Evolutionary conservation across 2,329 filamentous ascomycete species (phyloP).

Genomic region (Hymenoscyphus fraxineus): DNA sequence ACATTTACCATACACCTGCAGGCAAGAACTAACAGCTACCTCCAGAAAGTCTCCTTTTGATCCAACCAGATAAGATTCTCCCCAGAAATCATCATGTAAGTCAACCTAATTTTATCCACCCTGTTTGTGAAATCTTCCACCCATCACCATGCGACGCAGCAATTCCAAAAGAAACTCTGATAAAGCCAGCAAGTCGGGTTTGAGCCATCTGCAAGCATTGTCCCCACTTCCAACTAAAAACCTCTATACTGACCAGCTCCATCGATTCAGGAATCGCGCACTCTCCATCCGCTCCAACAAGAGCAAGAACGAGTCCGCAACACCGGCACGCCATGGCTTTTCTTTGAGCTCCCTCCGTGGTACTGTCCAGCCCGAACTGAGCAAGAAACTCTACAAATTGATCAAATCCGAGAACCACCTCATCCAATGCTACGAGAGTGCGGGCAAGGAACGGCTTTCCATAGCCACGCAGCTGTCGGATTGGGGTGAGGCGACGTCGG

Average conservation of each 20-base stretch:
- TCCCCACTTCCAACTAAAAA: neutral
- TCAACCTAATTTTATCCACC: constrained; percentile 9
- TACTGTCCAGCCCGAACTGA: constrained; percentile 79
- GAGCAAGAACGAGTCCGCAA: constrained; percentile 32
- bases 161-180: constrained; percentile 17
- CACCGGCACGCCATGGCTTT: constrained; percentile 62
- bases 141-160: constrained; percentile 18
- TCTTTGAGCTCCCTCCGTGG: constrained; percentile 83
- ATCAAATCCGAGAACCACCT: constrained; percentile 95
- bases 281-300: constrained; percentile 65
- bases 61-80: constrained; percentile 2
- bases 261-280: constrained; percentile 61
- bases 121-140: constrained; percentile 4
- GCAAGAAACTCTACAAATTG: constrained; percentile 81
- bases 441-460: constrained; percentile 75
- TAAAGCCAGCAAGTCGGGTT: constrained; percentile 6
- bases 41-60: constrained; percentile 10
- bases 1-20: neutral
- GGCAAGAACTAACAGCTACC: constrained; percentile 20
- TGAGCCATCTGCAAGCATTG: constrained; percentile 13
- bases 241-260: constrained; percentile 3
- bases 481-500: constrained; percentile 89
- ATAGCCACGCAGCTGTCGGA: constrained; percentile 91
- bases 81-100: constrained; percentile 22
- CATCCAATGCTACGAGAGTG: constrained; percentile 78